These are phyloP conservation scores for Tilletia caries DNA, from an alignment of 1,284 basidiomycete species.

Conservation along the genomic window DNA sequence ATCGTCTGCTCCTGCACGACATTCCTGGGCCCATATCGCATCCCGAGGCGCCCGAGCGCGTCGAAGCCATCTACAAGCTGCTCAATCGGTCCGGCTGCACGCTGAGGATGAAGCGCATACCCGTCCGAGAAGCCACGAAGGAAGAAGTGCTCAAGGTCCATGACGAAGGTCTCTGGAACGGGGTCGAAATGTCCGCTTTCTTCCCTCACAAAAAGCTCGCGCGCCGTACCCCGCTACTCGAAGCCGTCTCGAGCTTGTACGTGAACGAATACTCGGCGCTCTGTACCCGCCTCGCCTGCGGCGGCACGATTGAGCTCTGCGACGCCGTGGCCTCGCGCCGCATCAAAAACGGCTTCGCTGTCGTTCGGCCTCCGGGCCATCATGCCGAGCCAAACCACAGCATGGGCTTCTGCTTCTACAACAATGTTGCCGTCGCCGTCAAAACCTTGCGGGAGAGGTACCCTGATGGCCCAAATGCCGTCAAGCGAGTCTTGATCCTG, in stretches of 20 bases:
- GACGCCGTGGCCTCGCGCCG: constrained; percentile 18
- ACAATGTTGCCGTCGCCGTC: constrained; percentile 16
- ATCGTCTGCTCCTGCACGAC: constrained; percentile 79
- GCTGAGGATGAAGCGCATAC: constrained; percentile 72
- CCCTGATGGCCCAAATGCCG: constrained; percentile 53
- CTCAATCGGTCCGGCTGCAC: constrained; percentile 66
- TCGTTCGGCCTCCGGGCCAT: constrained; percentile 23
- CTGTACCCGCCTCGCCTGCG: constrained; percentile 20
- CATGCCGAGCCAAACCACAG: constrained; percentile 19
- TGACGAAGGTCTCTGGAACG: constrained; percentile 82
- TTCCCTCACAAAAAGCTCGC: not conserved
- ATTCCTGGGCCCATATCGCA: constrained; percentile 62
- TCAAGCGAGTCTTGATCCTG: constrained; percentile 74
- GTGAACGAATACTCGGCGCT: constrained; percentile 17
- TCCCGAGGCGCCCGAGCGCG: constrained; percentile 84
- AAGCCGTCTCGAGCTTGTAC: constrained; percentile 7
- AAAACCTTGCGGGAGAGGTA: not conserved
- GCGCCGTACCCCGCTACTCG: not conserved
- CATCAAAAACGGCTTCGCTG: constrained; percentile 22
- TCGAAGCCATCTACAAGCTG: constrained; percentile 69
- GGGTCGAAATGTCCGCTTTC: constrained; percentile 69
- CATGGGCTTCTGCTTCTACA: constrained; percentile 23
- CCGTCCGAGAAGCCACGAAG: constrained; percentile 68
- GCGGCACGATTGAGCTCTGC: constrained; percentile 17
- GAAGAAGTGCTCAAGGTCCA: constrained; percentile 86